These are phyloP conservation scores for Sporothrix pseudoabietina DNA, from an alignment of 2,329 filamentous ascomycete species.

Conservation along the genomic window DNA sequence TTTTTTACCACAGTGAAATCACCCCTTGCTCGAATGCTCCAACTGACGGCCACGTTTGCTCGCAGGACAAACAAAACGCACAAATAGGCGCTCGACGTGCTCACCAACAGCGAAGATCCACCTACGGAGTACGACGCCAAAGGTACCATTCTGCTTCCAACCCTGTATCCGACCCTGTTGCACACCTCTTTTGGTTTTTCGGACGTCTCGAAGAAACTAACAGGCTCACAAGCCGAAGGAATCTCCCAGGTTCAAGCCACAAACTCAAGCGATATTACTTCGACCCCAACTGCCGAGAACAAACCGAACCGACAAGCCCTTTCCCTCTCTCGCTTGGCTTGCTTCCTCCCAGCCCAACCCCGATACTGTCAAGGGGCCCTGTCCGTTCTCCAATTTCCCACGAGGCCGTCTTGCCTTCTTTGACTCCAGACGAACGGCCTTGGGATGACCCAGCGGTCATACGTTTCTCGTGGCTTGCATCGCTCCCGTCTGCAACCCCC, in stretches of 20 bases:
- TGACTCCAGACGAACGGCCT: neutral
- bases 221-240: neutral
- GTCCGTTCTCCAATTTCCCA: neutral
- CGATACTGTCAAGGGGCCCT: neutral
- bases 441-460: neutral
- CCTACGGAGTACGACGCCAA: neutral
- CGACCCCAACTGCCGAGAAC: neutral
- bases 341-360: neutral
- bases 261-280: neutral
- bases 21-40: neutral
- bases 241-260: neutral
- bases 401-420: neutral
- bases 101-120: neutral
- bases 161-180: neutral
- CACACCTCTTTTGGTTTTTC: neutral
- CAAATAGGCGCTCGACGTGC: neutral
- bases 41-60: neutral
- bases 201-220: neutral
- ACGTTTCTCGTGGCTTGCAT: neutral
- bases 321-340: neutral
- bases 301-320: neutral
- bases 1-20: neutral
- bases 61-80: neutral
- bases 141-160: neutral
- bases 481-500: neutral